phyloP scores from a whole-genome alignment of 176 grass and related monocot species.

The Miscanthus lutarioriparius region DNA sequence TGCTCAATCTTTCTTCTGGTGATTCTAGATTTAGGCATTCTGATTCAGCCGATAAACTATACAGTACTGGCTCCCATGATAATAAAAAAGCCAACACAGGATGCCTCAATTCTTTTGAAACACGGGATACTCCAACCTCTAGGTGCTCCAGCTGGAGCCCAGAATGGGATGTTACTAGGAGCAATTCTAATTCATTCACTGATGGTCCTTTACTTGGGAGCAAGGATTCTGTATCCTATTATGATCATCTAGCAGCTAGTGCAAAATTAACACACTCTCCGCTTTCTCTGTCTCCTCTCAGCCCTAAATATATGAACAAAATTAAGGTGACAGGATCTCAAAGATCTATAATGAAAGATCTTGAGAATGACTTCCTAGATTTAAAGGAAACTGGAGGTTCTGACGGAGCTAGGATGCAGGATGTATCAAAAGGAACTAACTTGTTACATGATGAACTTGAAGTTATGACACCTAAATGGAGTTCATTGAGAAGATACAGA shows the following conservation, averaged over 20 bases:
- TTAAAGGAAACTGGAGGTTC: constrained; percentile 44
- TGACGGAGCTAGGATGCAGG: constrained; percentile 40
- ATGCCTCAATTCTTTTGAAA: constrained; percentile 50
- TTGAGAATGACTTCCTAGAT: constrained; percentile 69
- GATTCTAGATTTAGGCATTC: constrained; percentile 49
- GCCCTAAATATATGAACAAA: constrained; percentile 81
- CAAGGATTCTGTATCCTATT: constrained; percentile 42
- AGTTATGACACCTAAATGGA: constrained; percentile 50
- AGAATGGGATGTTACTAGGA: constrained; percentile 38
- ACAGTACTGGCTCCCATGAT: constrained; percentile 46
- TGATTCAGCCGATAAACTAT: constrained; percentile 40
- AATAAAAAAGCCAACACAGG: constrained; percentile 64
- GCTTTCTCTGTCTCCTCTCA: constrained; percentile 77
- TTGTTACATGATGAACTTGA: constrained; percentile 68
- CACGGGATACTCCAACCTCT: constrained; percentile 22
- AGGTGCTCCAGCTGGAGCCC: constrained; percentile 43
- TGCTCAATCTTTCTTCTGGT: constrained; percentile 56
- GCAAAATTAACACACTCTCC: constrained; percentile 73
- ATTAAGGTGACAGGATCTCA: constrained; percentile 49
- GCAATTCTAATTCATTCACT: constrained; percentile 61
- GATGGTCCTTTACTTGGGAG: constrained; percentile 87
- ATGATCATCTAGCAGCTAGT: constrained; percentile 49
- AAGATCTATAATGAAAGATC: constrained; percentile 55
- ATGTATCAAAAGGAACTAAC: constrained; percentile 41
- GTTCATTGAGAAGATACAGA: constrained; percentile 37